phyloP scores from a whole-genome alignment of 495 filamentous ascomycete genomes.

The Filosporella fistucella region DNA sequence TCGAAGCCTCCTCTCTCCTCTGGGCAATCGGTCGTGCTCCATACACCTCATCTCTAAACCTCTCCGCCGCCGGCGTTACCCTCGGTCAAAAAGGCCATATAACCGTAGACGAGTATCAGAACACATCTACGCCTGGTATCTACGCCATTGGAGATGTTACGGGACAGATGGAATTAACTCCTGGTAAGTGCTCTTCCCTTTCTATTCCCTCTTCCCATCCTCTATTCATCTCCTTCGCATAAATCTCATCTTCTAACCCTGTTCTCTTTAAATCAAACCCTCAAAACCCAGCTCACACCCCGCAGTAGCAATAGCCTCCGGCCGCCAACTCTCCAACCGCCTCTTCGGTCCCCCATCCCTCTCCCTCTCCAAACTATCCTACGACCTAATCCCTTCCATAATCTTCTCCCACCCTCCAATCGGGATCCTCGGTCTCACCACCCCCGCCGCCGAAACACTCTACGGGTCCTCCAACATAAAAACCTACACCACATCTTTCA shows the following conservation, averaged over 20 bases:
- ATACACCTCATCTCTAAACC: conserved; percentile 53
- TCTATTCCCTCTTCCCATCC: neutral
- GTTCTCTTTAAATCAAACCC: too few relatives aligned
- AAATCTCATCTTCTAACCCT: too few relatives aligned
- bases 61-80: conserved; percentile 51
- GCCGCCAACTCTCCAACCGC: conserved; percentile 51
- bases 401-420: conserved; percentile 59
- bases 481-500: conserved; percentile 53
- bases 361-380: conserved; percentile 43
- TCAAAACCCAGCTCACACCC: neutral
- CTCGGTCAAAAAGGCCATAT: conserved; percentile 37
- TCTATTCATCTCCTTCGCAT: too few relatives aligned
- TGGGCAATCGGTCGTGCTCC: conserved; percentile 62
- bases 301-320: conserved; percentile 55
- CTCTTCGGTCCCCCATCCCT: conserved; percentile 50
- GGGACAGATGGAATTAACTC: conserved; percentile 53
- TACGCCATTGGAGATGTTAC: conserved; percentile 60
- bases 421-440: conserved; percentile 52
- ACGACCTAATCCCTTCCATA: conserved; percentile 56
- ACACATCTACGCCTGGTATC: conserved; percentile 47
- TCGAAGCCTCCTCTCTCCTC: too few relatives aligned
- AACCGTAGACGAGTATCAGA: conserved; percentile 54
- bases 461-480: conserved; percentile 55
- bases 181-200: conserved; percentile 32
- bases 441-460: conserved; percentile 46